These are phyloP conservation scores for Lachancea quebecensis DNA, from an alignment of 805 yeast species.

Conservation along the genomic window DNA sequence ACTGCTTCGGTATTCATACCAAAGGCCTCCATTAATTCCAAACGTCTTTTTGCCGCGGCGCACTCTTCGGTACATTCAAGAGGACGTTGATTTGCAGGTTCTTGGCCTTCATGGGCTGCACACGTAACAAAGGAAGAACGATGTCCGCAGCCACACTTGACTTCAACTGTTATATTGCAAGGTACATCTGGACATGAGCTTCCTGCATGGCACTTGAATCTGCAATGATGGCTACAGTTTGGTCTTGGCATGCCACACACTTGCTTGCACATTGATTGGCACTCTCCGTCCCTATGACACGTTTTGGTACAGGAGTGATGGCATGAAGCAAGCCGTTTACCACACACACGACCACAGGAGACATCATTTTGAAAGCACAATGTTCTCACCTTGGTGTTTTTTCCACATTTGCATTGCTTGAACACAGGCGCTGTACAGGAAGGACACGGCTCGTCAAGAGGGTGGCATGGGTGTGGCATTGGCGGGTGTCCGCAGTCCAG, in stretches of 20 bases:
- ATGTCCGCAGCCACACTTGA: slow-evolving; percentile 64
- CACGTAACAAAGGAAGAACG: slow-evolving; percentile 44
- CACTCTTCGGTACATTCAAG: slow-evolving; percentile 70
- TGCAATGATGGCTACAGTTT: slow-evolving; percentile 66
- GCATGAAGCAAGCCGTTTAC: slow-evolving; percentile 41
- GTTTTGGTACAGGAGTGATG: slow-evolving; percentile 44
- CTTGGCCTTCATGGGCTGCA: slow-evolving; percentile 38
- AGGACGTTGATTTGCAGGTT: slow-evolving; percentile 31
- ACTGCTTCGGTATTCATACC: slow-evolving; percentile 21
- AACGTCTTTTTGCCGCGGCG: slow-evolving; percentile 51
- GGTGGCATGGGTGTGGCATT: slow-evolving; percentile 71
- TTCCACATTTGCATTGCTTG: slow-evolving; percentile 59
- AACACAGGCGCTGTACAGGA: slow-evolving; percentile 60
- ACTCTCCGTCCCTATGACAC: slow-evolving; percentile 55
- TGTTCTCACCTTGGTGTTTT: slow-evolving; percentile 42
- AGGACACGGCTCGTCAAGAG: slow-evolving; percentile 59
- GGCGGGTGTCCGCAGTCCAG: slow-evolving; percentile 64
- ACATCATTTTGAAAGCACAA: slow-evolving; percentile 63
- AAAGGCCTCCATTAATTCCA: slow-evolving; percentile 58
- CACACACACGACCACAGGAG: slow-evolving; percentile 65
- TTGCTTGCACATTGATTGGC: slow-evolving; percentile 52
- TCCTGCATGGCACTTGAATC: slow-evolving; percentile 56
- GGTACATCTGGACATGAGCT: slow-evolving; percentile 45
- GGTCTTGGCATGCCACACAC: slow-evolving; percentile 47
- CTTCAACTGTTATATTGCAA: slow-evolving; percentile 44